These are phyloP conservation scores for Cardamine occulta DNA, from an alignment of 345 rosid species.

Conservation along the genomic window DNA sequence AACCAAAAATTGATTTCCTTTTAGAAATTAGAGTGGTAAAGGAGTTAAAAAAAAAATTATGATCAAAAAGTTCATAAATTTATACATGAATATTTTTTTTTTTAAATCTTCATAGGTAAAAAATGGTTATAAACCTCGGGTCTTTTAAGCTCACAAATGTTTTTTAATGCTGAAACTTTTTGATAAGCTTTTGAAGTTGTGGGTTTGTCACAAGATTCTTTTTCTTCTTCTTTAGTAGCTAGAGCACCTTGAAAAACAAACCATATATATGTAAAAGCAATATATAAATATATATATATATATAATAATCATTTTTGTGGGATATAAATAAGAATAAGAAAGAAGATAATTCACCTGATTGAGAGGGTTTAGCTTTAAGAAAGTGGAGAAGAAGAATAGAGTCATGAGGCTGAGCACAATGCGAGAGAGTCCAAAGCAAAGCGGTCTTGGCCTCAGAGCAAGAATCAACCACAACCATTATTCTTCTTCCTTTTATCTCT, in stretches of 20 bases:
- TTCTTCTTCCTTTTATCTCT: conserved; percentile 59
- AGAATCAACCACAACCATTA: conserved; percentile 85
- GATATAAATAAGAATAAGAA: neutral
- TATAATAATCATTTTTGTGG: neutral
- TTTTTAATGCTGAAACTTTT: conserved; percentile 59
- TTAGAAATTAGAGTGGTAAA: neutral
- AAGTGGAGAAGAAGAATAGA: conserved; percentile 70
- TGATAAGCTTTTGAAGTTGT: conserved; percentile 56
- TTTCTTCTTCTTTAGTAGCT: conserved; percentile 27
- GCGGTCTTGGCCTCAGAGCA: conserved; percentile 80
- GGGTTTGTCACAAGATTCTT: conserved; percentile 45
- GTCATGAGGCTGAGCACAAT: conserved; percentile 78
- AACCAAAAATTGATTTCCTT: neutral
- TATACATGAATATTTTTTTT: neutral
- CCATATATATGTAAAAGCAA: neutral
- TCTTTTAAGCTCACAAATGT: conserved; percentile 66
- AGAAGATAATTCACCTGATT: conserved; percentile 20
- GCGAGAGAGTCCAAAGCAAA: conserved; percentile 89
- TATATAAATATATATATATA: too few relatives aligned
- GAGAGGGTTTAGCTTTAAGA: conserved; percentile 47
- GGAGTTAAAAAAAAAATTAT: too few relatives aligned
- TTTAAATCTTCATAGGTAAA: neutral
- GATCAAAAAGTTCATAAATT: neutral
- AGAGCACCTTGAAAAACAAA: conserved; percentile 13
- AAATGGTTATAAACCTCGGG: conserved; percentile 64